These are phyloP conservation scores for Ceratobasidium sp. DNA, from an alignment of 1,284 basidiomycete genomes.

Conservation along the genomic window DNA sequence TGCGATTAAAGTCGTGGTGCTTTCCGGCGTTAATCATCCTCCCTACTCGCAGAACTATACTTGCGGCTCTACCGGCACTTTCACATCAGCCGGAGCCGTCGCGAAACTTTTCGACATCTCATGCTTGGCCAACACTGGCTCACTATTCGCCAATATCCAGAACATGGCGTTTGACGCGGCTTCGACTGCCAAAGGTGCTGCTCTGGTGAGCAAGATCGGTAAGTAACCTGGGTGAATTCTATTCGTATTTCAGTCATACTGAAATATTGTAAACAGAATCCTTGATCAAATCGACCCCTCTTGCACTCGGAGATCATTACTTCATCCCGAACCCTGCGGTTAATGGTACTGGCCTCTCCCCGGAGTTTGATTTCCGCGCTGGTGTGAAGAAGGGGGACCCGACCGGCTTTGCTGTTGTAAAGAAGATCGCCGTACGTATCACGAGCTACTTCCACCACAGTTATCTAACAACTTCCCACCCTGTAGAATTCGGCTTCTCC, in stretches of 20 bases:
- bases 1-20: no score
- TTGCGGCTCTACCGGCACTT: conserved; percentile 24
- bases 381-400: conserved; percentile 29
- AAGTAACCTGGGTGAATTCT: neutral
- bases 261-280: neutral
- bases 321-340: conserved; percentile 28
- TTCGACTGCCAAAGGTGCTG: conserved; percentile 1
- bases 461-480: neutral
- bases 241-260: neutral
- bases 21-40: neutral
- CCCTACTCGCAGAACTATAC: conserved; percentile 20
- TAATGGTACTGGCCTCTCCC: conserved; percentile 23
- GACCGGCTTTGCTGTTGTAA: conserved; percentile 24
- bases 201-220: conserved; percentile 23
- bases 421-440: conserved; percentile 25
- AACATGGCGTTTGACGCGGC: conserved; percentile 8
- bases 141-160: conserved; percentile 3
- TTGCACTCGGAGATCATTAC: conserved; percentile 26
- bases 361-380: conserved; percentile 30
- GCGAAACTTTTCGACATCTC: conserved; percentile 40
- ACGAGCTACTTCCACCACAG: neutral
- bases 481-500: conserved; percentile 32
- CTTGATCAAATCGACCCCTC: neutral
- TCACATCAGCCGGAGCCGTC: conserved; percentile 24
- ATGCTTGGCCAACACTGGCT: neutral